phyloP scores from a whole-genome alignment of 2,329 filamentous ascomycete species.

The Stenocarpella maydis region DNA sequence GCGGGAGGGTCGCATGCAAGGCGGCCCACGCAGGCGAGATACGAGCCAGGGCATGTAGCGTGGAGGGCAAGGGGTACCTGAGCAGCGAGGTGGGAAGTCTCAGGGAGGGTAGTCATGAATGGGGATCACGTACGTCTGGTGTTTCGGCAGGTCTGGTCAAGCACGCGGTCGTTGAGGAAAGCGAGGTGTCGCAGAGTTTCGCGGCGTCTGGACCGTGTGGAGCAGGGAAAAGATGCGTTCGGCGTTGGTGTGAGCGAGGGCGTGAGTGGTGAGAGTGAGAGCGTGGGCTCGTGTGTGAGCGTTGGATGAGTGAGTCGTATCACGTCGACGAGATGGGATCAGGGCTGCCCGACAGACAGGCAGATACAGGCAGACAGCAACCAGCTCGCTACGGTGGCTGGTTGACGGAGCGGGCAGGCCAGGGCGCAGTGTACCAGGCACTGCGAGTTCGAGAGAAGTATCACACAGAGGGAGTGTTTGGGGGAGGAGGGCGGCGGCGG shows the following conservation, averaged over 20 bases:
- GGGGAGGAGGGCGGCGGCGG: slow-evolving; percentile 12
- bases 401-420: background rate
- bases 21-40: slow-evolving; percentile 33
- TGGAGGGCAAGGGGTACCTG: slow-evolving; percentile 42
- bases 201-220: slow-evolving; percentile 33
- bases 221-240: background rate
- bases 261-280: background rate
- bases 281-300: too few relatives aligned
- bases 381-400: background rate
- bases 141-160: slow-evolving; percentile 50
- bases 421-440: slow-evolving; percentile 18
- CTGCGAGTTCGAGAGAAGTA: slow-evolving; percentile 11
- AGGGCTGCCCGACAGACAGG: background rate
- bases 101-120: slow-evolving; percentile 38
- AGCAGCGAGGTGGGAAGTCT: slow-evolving; percentile 45
- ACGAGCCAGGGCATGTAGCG: slow-evolving; percentile 36
- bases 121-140: slow-evolving; percentile 52
- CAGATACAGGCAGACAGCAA: too few relatives aligned
- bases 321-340: slow-evolving; percentile 29
- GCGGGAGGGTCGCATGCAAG: slow-evolving; percentile 36
- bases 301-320: background rate
- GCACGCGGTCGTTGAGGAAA: slow-evolving; percentile 40
- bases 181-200: slow-evolving; percentile 32
- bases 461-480: slow-evolving; percentile 21
- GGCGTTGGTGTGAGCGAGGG: background rate